A percentile compares a stretch with the other conserved stretches of the same genome.
phyloP scores from a whole-genome alignment of 345 rosid genomes.

The Sonneratia alba region DNA sequence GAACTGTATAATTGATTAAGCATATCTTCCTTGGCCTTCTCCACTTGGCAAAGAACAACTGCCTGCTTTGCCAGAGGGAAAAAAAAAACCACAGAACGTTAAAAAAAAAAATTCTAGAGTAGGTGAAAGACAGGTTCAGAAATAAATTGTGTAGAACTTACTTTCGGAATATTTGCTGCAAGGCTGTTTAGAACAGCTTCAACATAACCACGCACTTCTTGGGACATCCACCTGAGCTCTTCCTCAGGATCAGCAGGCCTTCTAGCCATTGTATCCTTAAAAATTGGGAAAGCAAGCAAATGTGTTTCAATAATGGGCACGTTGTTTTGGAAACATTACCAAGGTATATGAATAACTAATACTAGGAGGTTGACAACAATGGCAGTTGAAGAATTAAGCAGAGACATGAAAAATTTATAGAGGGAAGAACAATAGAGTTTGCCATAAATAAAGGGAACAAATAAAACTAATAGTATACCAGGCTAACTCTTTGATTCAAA shows the following conservation, averaged over 20 bases:
- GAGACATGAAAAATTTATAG: background rate
- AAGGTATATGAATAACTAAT: background rate
- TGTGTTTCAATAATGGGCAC: background rate
- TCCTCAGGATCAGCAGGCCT: constrained; percentile 90
- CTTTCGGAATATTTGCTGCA: constrained; percentile 92
- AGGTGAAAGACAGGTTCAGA: background rate
- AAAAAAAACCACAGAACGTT: too few species aligned
- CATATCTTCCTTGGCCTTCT: constrained; percentile 96
- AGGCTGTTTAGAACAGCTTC: constrained; percentile 93
- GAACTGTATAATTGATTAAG: constrained; percentile 88
- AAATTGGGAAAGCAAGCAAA: background rate
- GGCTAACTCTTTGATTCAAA: background rate
- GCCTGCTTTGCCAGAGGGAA: constrained; percentile 45
- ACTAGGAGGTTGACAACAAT: background rate
- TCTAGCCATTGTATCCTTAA: constrained; percentile 72
- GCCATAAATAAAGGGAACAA: background rate
- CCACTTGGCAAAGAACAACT: constrained; percentile 96
- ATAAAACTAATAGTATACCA: background rate
- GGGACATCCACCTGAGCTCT: constrained; percentile 96
- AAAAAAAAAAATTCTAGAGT: background rate
- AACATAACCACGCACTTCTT: constrained; percentile 93
- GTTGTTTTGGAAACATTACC: background rate
- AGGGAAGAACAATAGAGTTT: background rate
- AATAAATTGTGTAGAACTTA: constrained; percentile 10
- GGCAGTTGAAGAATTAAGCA: background rate